A percentile compares a stretch with the other conserved stretches of the same genome.
These are phyloP conservation scores for Bacidia rubella DNA, from an alignment of 495 filamentous ascomycete species.

Conservation along the genomic window DNA sequence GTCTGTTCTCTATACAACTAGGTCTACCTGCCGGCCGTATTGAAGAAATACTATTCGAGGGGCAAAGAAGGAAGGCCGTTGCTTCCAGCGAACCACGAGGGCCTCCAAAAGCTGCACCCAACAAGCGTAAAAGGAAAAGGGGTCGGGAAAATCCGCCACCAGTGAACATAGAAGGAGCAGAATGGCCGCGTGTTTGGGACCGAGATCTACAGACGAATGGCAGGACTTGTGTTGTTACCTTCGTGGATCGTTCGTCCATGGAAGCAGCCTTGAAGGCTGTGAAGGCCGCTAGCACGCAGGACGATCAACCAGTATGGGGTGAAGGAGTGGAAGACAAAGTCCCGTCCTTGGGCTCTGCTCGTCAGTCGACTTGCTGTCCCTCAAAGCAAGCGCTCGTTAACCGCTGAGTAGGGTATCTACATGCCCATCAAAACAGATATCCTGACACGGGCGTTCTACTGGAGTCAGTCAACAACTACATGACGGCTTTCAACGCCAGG, in stretches of 20 bases:
- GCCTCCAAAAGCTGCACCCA: slow-evolving; percentile 27
- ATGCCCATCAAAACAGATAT: slow-evolving; percentile 51
- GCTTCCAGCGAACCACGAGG: slow-evolving; percentile 1
- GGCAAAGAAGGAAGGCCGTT: slow-evolving; percentile 24
- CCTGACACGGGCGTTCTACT: slow-evolving; percentile 52
- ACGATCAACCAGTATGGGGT: slow-evolving; percentile 50
- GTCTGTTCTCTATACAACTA: slow-evolving; percentile 50
- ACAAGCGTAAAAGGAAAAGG: slow-evolving; percentile 53
- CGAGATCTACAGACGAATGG: slow-evolving; percentile 58
- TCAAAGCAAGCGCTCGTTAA: not conserved
- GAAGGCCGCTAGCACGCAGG: slow-evolving; percentile 44
- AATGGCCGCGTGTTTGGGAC: slow-evolving; percentile 64
- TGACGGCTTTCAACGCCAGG: slow-evolving; percentile 52
- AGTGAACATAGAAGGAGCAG: slow-evolving; percentile 30
- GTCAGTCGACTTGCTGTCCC: slow-evolving; percentile 19
- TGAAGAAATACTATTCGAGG: slow-evolving; percentile 61
- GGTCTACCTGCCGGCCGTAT: slow-evolving; percentile 57
- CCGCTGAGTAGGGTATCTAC: slow-evolving; percentile 37
- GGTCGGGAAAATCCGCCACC: slow-evolving; percentile 14
- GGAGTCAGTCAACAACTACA: slow-evolving; percentile 63
- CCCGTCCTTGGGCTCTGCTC: slow-evolving; percentile 42
- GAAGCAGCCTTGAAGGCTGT: slow-evolving; percentile 60
- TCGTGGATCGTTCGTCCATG: slow-evolving; percentile 67
- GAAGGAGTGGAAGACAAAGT: slow-evolving; percentile 40
- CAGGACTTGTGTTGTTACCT: slow-evolving; percentile 61